These are phyloP conservation scores for Diaporthe velutina DNA, from an alignment of 2,329 filamentous ascomycete species.

Conservation along the genomic window DNA sequence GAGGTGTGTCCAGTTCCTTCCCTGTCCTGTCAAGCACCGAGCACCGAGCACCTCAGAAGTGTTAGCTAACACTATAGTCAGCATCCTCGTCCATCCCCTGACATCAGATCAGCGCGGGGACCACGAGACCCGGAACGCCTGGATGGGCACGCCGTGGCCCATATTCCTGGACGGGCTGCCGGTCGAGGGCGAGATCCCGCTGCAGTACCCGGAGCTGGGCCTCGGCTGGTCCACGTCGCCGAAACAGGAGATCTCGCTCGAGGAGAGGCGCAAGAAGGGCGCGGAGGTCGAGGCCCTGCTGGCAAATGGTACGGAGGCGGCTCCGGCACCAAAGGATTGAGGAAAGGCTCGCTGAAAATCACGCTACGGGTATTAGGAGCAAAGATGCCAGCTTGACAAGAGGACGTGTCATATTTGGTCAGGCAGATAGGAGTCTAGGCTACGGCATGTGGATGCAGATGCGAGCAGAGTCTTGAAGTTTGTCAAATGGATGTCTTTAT, in stretches of 20 bases:
- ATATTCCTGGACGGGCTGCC: conserved; percentile 49
- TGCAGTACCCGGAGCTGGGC: conserved; percentile 50
- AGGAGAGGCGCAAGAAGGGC: conserved; percentile 48
- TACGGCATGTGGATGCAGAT: too few species aligned
- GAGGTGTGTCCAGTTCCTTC: conserved; percentile 41
- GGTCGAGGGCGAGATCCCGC: conserved; percentile 44
- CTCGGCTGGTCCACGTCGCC: conserved; percentile 48
- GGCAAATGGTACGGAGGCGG: conserved; percentile 47
- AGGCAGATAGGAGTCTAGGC: too few species aligned
- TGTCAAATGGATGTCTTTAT: too few species aligned
- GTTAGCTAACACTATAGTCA: conserved; percentile 16
- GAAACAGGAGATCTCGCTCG: conserved; percentile 47
- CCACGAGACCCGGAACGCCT: conserved; percentile 50
- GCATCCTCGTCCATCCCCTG: conserved; percentile 50
- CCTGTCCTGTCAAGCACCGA: not conserved
- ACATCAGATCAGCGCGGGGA: conserved; percentile 49
- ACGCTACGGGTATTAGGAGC: not conserved
- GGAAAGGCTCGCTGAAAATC: not conserved
- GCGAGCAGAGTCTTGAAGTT: too few species aligned
- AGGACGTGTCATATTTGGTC: not conserved
- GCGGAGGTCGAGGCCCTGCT: conserved; percentile 48
- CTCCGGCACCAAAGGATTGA: conserved; percentile 47
- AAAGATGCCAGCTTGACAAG: too few species aligned
- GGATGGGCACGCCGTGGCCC: conserved; percentile 51
- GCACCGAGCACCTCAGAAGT: not conserved